A percentile compares a stretch with the other conserved stretches of the same genome.
Evolutionary conservation across 2,329 filamentous ascomycete species (phyloP).

Genomic region (Coleophoma crateriformis): DNA sequence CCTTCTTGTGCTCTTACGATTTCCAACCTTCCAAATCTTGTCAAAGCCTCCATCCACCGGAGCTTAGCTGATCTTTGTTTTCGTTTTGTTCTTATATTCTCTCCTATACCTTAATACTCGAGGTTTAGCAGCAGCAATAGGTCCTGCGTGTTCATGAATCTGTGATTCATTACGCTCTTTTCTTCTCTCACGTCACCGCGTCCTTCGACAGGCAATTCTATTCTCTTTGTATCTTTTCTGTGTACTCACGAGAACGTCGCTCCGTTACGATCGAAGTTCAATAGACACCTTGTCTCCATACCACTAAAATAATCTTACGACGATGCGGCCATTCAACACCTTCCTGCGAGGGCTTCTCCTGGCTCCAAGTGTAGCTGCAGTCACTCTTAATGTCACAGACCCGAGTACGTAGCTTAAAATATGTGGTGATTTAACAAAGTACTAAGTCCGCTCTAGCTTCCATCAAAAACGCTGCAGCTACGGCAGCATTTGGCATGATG

Average conservation of each 20-base stretch:
- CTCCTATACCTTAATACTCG: too few species aligned
- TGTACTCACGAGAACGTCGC: too few species aligned
- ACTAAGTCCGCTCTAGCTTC: constrained; percentile 18
- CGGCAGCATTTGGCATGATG: constrained; percentile 41
- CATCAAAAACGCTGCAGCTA: constrained; percentile 27
- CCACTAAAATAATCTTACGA: background rate
- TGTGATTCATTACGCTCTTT: constrained; percentile 4
- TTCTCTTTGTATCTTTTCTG: constrained; percentile 1
- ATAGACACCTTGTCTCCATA: background rate
- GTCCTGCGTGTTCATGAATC: background rate
- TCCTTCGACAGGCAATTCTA: constrained; percentile 21
- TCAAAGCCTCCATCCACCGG: too few species aligned
- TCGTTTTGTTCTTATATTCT: too few species aligned
- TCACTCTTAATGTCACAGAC: background rate
- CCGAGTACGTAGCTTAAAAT: background rate
- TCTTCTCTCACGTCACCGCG: constrained; percentile 9
- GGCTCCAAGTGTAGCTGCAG: background rate
- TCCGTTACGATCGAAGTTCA: too few species aligned
- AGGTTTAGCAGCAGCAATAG: background rate
- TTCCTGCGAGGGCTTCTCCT: background rate
- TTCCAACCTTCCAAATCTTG: too few species aligned
- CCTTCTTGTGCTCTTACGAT: too few species aligned
- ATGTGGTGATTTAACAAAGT: background rate
- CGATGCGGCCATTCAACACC: background rate
- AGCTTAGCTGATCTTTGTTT: too few species aligned